These are phyloP conservation scores for Penicillium sp. DNA, from an alignment of 2,329 filamentous ascomycete genomes.

Conservation along the genomic window DNA sequence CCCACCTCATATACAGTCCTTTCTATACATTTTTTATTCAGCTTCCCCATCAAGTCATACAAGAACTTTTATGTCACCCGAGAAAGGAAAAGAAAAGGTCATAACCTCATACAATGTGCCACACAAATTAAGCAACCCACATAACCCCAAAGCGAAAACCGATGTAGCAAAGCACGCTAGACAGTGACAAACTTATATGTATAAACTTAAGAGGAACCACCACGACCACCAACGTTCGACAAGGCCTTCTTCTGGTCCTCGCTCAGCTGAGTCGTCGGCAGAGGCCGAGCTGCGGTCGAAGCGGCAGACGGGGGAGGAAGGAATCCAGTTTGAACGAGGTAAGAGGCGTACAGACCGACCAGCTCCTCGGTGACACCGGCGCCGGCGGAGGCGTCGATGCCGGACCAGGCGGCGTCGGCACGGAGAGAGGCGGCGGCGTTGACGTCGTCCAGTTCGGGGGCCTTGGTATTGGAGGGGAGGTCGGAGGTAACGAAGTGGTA, in stretches of 20 bases:
- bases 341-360: constrained; percentile 56
- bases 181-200: no score
- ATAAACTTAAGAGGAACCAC: constrained; percentile 26
- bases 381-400: constrained; percentile 49
- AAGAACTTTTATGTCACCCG: no score
- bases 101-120: no score
- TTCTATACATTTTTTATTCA: no score
- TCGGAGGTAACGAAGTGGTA: constrained; percentile 65
- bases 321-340: constrained; percentile 56
- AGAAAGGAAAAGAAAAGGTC: no score
- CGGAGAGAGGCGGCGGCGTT: constrained; percentile 60
- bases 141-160: no score
- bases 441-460: constrained; percentile 64
- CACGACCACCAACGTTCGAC: constrained; percentile 47
- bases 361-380: constrained; percentile 52
- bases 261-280: constrained; percentile 42
- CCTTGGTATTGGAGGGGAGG: constrained; percentile 58
- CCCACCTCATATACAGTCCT: no score
- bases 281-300: constrained; percentile 19
- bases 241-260: constrained; percentile 44
- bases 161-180: no score
- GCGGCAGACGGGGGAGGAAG: constrained; percentile 36
- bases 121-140: no score
- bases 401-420: constrained; percentile 52
- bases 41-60: no score